A percentile compares a stretch with the other conserved stretches of the same genome.
Conservation (phyloP, 202 grass and related monocot species). For the Hordeum pubiflorum region DNA sequence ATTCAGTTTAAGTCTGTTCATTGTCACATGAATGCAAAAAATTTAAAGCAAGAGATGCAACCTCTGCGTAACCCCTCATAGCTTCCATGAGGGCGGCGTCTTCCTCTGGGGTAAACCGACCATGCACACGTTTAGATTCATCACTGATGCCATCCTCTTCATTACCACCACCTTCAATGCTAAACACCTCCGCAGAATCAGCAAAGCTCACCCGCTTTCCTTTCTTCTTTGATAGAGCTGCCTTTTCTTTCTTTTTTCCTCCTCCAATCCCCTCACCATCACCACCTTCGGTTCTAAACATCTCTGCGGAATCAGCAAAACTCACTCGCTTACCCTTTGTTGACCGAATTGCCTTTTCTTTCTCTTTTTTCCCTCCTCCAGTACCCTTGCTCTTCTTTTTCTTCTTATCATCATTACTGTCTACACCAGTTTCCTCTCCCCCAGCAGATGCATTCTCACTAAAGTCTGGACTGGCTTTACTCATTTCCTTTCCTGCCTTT, state of each 20-base stretch:
- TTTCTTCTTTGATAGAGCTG: slow-evolving; percentile 17
- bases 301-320: slow-evolving; percentile 41
- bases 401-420: slow-evolving; percentile 20
- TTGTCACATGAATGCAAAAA: background rate
- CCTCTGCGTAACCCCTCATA: slow-evolving; percentile 48
- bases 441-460: slow-evolving; percentile 9
- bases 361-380: slow-evolving; percentile 3
- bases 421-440: slow-evolving; percentile 21
- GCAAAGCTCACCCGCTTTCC: slow-evolving; percentile 57
- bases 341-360: slow-evolving; percentile 10
- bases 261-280: background rate
- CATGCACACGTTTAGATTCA: slow-evolving; percentile 36
- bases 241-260: slow-evolving; percentile 24
- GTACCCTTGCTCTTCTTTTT: slow-evolving; percentile 23
- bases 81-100: slow-evolving; percentile 42
- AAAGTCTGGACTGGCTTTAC: background rate
- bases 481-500: slow-evolving; percentile 9
- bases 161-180: background rate
- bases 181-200: slow-evolving; percentile 47
- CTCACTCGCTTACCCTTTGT: slow-evolving; percentile 48
- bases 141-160: background rate
- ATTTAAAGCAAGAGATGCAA: slow-evolving; percentile 23
- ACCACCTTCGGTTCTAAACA: background rate
- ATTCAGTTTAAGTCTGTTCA: background rate
- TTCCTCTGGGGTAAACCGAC: slow-evolving; percentile 62